Evolutionary conservation across 1,284 basidiomycete genomes (phyloP).

Genomic region (Marasmius tenuissimus): DNA sequence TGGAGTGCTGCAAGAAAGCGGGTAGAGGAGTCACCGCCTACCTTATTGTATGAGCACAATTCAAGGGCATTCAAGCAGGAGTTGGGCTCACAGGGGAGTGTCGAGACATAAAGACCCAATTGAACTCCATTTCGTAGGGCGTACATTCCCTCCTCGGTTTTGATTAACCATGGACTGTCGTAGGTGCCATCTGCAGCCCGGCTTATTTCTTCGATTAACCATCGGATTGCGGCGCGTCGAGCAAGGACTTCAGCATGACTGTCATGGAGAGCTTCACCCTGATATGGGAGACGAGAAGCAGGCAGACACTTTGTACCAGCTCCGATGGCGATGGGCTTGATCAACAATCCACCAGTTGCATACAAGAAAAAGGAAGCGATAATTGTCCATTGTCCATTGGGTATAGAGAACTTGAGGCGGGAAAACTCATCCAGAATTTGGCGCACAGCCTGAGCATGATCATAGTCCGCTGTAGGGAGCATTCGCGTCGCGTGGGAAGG

Average conservation of each 20-base stretch:
- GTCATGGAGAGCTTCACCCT: conserved; percentile 88
- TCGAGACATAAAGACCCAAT: conserved; percentile 82
- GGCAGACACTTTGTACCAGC: conserved; percentile 91
- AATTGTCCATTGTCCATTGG: conserved; percentile 54
- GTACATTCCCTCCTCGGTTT: conserved; percentile 40
- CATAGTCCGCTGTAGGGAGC: background rate
- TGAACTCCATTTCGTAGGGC: conserved; percentile 48
- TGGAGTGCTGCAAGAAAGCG: conserved; percentile 73
- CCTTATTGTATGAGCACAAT: conserved; percentile 4
- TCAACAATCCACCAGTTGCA: conserved; percentile 10
- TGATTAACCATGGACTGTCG: conserved; percentile 47
- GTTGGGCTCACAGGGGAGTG: conserved; percentile 76
- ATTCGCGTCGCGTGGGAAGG: background rate
- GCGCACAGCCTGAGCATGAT: conserved; percentile 18
- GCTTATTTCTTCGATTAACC: conserved; percentile 73
- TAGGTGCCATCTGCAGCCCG: conserved; percentile 20
- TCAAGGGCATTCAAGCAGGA: conserved; percentile 13
- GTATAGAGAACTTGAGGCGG: conserved; percentile 46
- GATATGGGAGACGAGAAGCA: conserved; percentile 53
- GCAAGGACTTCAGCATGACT: conserved; percentile 91
- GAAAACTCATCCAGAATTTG: conserved; percentile 43
- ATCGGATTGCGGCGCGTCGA: conserved; percentile 76
- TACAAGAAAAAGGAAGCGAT: conserved; percentile 60
- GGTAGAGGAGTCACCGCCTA: conserved; percentile 91
- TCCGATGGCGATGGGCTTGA: conserved; percentile 68